A percentile compares a stretch with the other conserved stretches of the same genome.
These are phyloP conservation scores for Cyberlindnera nakhonratchasimensis DNA, from an alignment of 805 yeast genomes.

Conservation along the genomic window DNA sequence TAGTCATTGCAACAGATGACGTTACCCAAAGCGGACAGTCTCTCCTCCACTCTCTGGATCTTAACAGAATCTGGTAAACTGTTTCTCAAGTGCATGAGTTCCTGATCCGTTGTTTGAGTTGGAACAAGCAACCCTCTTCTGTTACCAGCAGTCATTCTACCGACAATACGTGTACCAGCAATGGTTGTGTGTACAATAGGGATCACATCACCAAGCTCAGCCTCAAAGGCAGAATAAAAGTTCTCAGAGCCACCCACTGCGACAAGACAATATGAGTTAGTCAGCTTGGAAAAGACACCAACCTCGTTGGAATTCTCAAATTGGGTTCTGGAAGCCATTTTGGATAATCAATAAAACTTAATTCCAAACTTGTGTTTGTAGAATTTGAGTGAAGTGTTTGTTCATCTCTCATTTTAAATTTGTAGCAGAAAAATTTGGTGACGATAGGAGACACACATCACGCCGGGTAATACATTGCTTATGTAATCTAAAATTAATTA, in stretches of 20 bases:
- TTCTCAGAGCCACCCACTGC: conserved; percentile 95
- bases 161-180: conserved; percentile 96
- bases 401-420: neutral
- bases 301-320: conserved; percentile 87
- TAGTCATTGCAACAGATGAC: conserved; percentile 98
- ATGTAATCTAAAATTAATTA: neutral
- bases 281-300: conserved; percentile 91
- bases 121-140: conserved; percentile 97
- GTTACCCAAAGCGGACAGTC: conserved; percentile 94
- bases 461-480: conserved; percentile 1
- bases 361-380: too few species aligned
- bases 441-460: conserved; percentile 5
- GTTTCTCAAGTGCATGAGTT: conserved; percentile 94
- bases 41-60: conserved; percentile 97
- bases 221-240: conserved; percentile 92
- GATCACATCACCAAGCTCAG: conserved; percentile 92
- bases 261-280: conserved; percentile 93
- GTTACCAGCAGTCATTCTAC: conserved; percentile 98
- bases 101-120: conserved; percentile 97
- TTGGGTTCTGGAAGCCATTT: conserved; percentile 69
- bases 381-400: neutral
- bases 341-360: conserved; percentile 1
- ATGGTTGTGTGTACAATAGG: conserved; percentile 97
- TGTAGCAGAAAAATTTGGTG: conserved; percentile 3
- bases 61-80: conserved; percentile 92